These are phyloP conservation scores for Eimeria sp. DNA, from an alignment of 169 alveolate species.

Conservation along the genomic window DNA sequence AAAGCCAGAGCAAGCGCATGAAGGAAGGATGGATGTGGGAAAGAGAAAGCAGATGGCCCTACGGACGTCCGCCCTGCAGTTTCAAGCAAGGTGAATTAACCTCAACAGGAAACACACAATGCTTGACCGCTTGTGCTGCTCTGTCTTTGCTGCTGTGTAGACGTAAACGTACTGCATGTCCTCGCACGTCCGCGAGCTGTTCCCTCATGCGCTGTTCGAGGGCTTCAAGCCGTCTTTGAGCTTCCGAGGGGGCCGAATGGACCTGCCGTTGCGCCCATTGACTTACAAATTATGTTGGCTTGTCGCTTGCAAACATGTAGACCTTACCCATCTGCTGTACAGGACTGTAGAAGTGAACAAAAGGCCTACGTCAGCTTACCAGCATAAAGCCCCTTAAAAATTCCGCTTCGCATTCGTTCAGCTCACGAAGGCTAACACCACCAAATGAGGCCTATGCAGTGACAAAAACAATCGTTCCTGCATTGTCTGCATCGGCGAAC, in stretches of 20 bases:
- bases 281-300: neutral
- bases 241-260: constrained; percentile 25
- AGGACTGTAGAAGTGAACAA: neutral
- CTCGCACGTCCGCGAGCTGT: neutral
- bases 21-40: neutral
- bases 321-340: neutral
- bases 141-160: neutral
- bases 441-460: constrained; percentile 11
- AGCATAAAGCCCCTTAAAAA: constrained; percentile 11
- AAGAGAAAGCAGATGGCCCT: neutral
- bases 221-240: neutral
- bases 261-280: neutral
- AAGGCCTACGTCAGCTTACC: neutral
- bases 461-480: neutral
- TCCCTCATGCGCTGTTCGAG: constrained; percentile 11
- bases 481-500: neutral
- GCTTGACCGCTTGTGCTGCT: neutral
- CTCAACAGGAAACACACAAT: neutral
- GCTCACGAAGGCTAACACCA: neutral
- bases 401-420: constrained; percentile 4
- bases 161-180: constrained; percentile 1
- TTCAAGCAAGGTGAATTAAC: neutral
- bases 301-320: neutral
- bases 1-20: neutral
- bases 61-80: neutral